Base-by-base conservation (phyloP, 2,329 filamentous ascomycete genomes). In the Penicillium janthinellum region DNA sequence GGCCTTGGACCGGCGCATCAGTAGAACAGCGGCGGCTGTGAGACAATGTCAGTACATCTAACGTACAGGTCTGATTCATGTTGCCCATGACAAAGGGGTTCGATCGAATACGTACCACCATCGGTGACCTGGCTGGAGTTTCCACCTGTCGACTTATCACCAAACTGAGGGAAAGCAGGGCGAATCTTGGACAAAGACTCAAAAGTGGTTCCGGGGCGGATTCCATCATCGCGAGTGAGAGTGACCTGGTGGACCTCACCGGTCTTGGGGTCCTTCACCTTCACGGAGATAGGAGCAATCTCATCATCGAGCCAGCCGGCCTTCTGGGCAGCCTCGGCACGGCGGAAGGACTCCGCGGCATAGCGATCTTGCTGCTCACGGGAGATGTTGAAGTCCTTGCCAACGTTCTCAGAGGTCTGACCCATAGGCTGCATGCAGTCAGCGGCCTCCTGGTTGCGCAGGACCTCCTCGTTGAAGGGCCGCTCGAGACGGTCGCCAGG, bases 341-440 rank as follows among this genome's bases (percentile, higher is more conserved):
- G 86, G 65, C 88, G 86, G 82, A 92, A 99, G 48, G 89, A 92
- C 81, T 96, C 92, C 10, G 90, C 90, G 0, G 95, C 91, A 76
- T 88, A 98, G 66, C 84, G 82, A 78, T 99, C 95, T 80, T 98
- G 91, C 74, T 81, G 79, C 73, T 93, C 88, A 62, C 95, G 86
- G 2, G 86, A 80, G 74, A 99, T 88, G 73, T 89, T 86, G 77
- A 98, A 98, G 79, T 98, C 95, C 51, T 87, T 87, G 69, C 89
- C 92, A 31, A 99, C 92, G 74, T 98, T 98, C 82, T 99, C 95
- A 60, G 90, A 94, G 2, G 95, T 99, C 86, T 96, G 96, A 22
- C 95, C 95, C 95, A 99, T 99, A 67, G 94, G 90, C 83, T 92
- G 86, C 86, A 94, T 86, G 83, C 92, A 95, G 80, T 98, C 94